Base-by-base conservation (phyloP, 2,329 filamentous ascomycete species). In the Paraphoma chrysanthemicola region DNA sequence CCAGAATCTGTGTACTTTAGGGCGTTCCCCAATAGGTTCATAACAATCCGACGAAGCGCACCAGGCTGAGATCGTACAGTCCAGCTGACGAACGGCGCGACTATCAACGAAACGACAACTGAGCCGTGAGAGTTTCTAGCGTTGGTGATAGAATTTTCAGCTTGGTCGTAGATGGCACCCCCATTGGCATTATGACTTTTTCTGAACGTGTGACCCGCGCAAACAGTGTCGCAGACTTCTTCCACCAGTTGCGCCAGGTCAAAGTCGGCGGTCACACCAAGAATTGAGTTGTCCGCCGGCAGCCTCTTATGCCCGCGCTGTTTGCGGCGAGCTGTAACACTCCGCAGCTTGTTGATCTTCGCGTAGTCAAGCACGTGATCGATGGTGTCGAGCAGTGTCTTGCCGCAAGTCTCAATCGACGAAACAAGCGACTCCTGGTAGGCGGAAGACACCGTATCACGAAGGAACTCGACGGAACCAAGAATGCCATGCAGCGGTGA, bases 401-500 rank as follows among this genome's bases (percentile, higher is more conserved):
- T 74, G 6, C 73, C 77, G 48, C 77, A 79, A 8, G 67, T 70
- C 16, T 74, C 70, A 16, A 77, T 73, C 0, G 73, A 72, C 12
- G 65, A 64, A 0, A 78, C 62, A 28, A 77, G 58, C 1, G 68
- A 70, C 3, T 88, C 54, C 78, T 84, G 72, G 30, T 72, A 73
- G 4, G 68, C 57, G 6, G 64, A 66, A 14, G 66, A 62, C 2
- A 69, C 63, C 6, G 71, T 72, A 38, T 74, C 72, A 12, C 65
- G 63, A 2, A 75, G 61, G 29, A 74, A 73, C 44, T 73, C 70
- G 1, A 75, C 65, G 4, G 73, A 72, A 0, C 84, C 81, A 0
- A 88, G 73, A n/a, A 88, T 82, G 2, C 86, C 86, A 57, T 88
- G 86, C 0, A 89, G 74, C 0, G 86, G 86, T 1, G 83, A 86